A percentile compares a stretch with the other conserved stretches of the same genome.
Evolutionary conservation across 73 alveolate genomes (phyloP).

Genomic region (Paramecium octaurelia): DNA sequence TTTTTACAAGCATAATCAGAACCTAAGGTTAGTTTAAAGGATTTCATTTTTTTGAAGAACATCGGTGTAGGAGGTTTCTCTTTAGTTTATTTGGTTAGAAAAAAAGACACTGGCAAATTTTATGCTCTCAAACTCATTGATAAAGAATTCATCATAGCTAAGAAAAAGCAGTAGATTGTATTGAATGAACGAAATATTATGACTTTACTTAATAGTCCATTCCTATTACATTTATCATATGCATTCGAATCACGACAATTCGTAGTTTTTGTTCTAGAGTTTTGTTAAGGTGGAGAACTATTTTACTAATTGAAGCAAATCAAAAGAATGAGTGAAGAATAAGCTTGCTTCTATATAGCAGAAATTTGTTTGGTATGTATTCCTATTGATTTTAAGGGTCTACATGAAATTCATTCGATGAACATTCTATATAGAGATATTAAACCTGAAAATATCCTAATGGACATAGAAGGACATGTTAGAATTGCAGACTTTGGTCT

Average conservation of each 20-base stretch:
- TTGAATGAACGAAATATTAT: constrained; percentile 69
- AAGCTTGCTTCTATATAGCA: constrained; percentile 69
- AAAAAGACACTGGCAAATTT: constrained; percentile 84
- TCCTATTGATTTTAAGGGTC: constrained; percentile 66
- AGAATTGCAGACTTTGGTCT: constrained; percentile 73
- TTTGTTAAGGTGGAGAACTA: constrained; percentile 90
- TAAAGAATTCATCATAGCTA: constrained; percentile 70
- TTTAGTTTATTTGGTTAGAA: constrained; percentile 75
- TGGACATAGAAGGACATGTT: constrained; percentile 73
- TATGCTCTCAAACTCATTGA: constrained; percentile 81
- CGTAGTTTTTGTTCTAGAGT: constrained; percentile 77
- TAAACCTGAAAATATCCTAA: constrained; percentile 79
- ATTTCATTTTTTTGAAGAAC: constrained; percentile 57
- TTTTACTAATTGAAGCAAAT: constrained; percentile 72
- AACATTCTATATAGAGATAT: constrained; percentile 71
- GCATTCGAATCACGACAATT: constrained; percentile 73
- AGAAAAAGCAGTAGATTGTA: constrained; percentile 63
- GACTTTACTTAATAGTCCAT: constrained; percentile 69
- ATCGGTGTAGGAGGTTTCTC: constrained; percentile 93
- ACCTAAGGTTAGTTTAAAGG: neutral
- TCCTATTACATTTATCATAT: constrained; percentile 72
- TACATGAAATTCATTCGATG: constrained; percentile 61
- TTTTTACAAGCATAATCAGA: neutral
- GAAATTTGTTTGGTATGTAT: constrained; percentile 72
- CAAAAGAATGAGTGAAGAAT: constrained; percentile 70